Conservation (phyloP, 768 basidiomycete genomes). For the Termitomyces sp. region DNA sequence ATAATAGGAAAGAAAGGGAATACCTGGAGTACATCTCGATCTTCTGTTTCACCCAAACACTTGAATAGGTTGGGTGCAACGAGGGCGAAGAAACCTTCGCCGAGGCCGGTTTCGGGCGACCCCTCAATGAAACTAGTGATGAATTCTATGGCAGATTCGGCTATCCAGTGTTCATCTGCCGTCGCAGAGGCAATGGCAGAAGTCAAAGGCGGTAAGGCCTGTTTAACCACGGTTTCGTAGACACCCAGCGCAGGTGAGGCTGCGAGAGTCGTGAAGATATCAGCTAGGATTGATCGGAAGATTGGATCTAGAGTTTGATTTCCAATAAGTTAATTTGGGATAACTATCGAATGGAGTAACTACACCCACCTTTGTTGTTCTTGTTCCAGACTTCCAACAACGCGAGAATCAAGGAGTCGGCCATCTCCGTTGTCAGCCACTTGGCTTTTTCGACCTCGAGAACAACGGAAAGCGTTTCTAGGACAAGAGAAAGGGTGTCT, state of each 20-base stretch:
- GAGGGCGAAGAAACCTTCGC: conserved; percentile 74
- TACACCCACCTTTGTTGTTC: conserved; percentile 70
- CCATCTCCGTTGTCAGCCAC: conserved; percentile 70
- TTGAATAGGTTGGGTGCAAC: conserved; percentile 75
- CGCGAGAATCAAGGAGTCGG: conserved; percentile 60
- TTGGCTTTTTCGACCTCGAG: conserved; percentile 68
- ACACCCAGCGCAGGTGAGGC: conserved; percentile 54
- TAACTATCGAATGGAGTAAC: too few species aligned
- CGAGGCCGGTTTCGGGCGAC: conserved; percentile 59
- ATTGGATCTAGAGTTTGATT: conserved; percentile 62
- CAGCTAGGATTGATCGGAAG: conserved; percentile 79
- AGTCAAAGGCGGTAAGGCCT: conserved; percentile 71
- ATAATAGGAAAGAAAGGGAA: background rate
- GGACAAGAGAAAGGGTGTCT: conserved; percentile 83
- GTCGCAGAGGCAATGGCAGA: conserved; percentile 56
- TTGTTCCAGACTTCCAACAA: conserved; percentile 81
- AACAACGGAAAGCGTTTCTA: conserved; percentile 82
- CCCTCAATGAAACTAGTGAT: conserved; percentile 70
- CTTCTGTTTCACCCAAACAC: conserved; percentile 67
- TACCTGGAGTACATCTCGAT: conserved; percentile 83
- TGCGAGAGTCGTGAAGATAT: conserved; percentile 72
- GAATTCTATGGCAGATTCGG: conserved; percentile 81
- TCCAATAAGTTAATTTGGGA: too few species aligned
- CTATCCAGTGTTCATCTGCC: conserved; percentile 67
- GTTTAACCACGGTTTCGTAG: conserved; percentile 69